These are phyloP conservation scores for Calonectria crousiana DNA, from an alignment of 2,329 filamentous ascomycete species.

Conservation along the genomic window DNA sequence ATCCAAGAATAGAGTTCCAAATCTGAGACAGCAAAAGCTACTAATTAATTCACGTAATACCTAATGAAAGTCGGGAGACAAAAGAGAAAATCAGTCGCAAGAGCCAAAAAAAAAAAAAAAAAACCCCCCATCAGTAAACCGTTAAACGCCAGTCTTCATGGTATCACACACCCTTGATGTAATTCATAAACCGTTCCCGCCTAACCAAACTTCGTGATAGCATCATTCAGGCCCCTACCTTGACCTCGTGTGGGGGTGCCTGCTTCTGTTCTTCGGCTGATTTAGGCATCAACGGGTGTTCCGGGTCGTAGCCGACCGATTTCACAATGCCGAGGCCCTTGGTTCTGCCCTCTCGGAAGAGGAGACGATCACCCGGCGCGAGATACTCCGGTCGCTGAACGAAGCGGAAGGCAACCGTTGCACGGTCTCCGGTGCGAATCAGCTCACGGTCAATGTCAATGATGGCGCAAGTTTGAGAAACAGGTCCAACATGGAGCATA, in stretches of 20 bases:
- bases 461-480: constrained; percentile 95
- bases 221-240: constrained; percentile 38
- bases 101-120: constrained; percentile 1
- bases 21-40: background rate
- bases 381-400: constrained; percentile 95
- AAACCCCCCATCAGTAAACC: constrained; percentile 1
- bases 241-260: constrained; percentile 34
- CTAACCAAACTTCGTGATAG: background rate
- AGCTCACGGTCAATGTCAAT: constrained; percentile 98
- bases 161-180: constrained; percentile 26
- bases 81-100: background rate
- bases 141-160: constrained; percentile 32
- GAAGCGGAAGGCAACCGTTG: constrained; percentile 93
- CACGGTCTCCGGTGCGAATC: constrained; percentile 94
- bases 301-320: constrained; percentile 85
- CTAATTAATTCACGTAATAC: background rate
- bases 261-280: constrained; percentile 36
- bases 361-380: constrained; percentile 85
- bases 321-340: constrained; percentile 97
- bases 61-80: constrained; percentile 28
- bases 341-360: constrained; percentile 94
- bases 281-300: constrained; percentile 55
- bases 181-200: background rate
- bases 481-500: constrained; percentile 96
- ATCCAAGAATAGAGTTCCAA: background rate